Evolutionary conservation across 2,329 filamentous ascomycete species (phyloP), one percentile per base, ranked within the genome.

Genomic region (Tolypocladium cylindrosporum): DNA sequence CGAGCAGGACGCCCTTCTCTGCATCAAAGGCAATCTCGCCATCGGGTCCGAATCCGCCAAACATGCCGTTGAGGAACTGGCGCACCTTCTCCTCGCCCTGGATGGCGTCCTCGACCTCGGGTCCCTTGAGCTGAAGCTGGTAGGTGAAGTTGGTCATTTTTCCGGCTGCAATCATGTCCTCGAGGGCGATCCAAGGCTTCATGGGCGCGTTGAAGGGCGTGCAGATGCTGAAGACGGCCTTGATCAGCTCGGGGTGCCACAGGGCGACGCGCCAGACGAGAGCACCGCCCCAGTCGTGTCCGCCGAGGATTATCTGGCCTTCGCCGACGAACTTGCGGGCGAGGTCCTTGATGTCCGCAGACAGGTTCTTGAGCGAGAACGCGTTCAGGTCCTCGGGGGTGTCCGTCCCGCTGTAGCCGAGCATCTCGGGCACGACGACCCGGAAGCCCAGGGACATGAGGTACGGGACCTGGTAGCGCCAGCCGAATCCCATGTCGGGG

Each of bases 201-300:
- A 61, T 59, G 0, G 88, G 87, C 3, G 82, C 72, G 4, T 67
- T 66, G 70, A 87, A 96, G 0, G 92, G 89, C 36, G 90, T 92
- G 74, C 90, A 94, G 60, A 96, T 77, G 63, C 83, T 83, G 75
- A 96, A 93, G 60, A 96, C 77, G 65, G 86, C 86, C 43, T 80
- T 81, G 62, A 96, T 77, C 14, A 95, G 77, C 45, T 85, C 74
- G 0, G 90, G 90, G 66, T 91, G 79, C 80, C 85, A 90, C 61
- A 88, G 80, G 16, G 87, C 85, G 58, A 88, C 75, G 57, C 91
- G 84, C 79, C 90, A 95, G 57, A 88, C 86, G 36, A 92, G 77
- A 3, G 80, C 79, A 65, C 90, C 91, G 70, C 93, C 93, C 90
- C 93, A 97, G 74, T 97, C 93, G 74, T 97, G 93, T 9, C 91